phyloP scores from a whole-genome alignment of 2,329 filamentous ascomycete genomes.

The Hymenoscyphus fraxineus region DNA sequence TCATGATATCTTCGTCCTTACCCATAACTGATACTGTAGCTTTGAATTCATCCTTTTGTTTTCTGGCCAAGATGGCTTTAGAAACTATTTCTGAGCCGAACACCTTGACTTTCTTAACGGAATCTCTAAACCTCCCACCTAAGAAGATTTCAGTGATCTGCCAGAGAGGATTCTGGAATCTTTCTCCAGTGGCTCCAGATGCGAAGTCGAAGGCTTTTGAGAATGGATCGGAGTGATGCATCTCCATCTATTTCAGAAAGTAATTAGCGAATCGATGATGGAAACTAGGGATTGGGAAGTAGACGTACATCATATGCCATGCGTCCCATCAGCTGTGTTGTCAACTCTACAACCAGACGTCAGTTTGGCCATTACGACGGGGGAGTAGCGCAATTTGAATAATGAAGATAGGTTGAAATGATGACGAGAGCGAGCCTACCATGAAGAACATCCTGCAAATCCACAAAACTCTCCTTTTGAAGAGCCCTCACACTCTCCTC shows the following conservation, averaged over 20 bases:
- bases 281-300: neutral
- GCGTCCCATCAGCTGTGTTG: conserved; percentile 62
- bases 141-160: conserved; percentile 53
- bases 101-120: conserved; percentile 47
- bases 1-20: conserved; percentile 21
- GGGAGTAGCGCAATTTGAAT: neutral
- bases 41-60: conserved; percentile 22
- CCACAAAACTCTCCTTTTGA: conserved; percentile 37
- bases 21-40: conserved; percentile 12
- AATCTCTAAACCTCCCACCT: conserved; percentile 45
- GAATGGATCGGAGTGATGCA: conserved; percentile 59
- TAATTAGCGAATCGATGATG: neutral
- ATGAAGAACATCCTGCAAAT: conserved; percentile 58
- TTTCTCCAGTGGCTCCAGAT: conserved; percentile 55
- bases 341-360: conserved; percentile 43
- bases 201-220: conserved; percentile 59
- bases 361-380: neutral
- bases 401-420: neutral
- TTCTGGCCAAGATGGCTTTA: conserved; percentile 46
- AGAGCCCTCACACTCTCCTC: conserved; percentile 38
- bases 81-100: conserved; percentile 57
- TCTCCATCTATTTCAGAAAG: conserved; percentile 51
- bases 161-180: conserved; percentile 66
- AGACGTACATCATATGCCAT: conserved; percentile 57
- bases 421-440: conserved; percentile 25